phyloP scores from a whole-genome alignment of 495 filamentous ascomycete species.

The Xylaria nigripes region DNA sequence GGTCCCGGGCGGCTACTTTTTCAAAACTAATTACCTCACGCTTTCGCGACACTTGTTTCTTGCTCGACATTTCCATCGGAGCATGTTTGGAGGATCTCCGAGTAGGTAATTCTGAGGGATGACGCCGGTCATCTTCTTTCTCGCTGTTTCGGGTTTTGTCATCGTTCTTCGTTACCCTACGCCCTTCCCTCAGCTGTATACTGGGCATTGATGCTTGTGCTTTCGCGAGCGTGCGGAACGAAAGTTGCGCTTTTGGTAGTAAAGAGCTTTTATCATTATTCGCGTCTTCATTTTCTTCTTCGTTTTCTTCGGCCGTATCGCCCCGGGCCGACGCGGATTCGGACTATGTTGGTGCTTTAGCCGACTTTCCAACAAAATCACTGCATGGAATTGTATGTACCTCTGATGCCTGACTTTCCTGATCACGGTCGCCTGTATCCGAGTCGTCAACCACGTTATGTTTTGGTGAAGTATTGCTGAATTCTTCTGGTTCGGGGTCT shows the following conservation, averaged over 20 bases:
- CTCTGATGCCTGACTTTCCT: neutral
- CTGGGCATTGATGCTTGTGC: constrained; percentile 60
- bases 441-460: constrained; percentile 27
- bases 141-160: constrained; percentile 5
- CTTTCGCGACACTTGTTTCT: constrained; percentile 69
- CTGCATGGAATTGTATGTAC: neutral
- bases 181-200: constrained; percentile 23
- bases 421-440: constrained; percentile 8
- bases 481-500: constrained; percentile 40
- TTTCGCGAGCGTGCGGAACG: constrained; percentile 81
- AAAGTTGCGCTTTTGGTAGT: constrained; percentile 46
- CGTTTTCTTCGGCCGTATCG: constrained; percentile 19
- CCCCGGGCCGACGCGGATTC: constrained; percentile 5
- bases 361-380: neutral
- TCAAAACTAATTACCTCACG: constrained; percentile 56
- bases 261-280: constrained; percentile 32
- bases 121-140: constrained; percentile 9
- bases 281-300: constrained; percentile 14
- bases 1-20: constrained; percentile 60
- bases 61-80: constrained; percentile 69
- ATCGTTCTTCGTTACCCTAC: constrained; percentile 22
- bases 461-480: constrained; percentile 24
- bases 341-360: constrained; percentile 7
- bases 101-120: constrained; percentile 14
- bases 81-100: constrained; percentile 76